phyloP scores from a whole-genome alignment of 139 green algal species.

The Coelastrella sp. region DNA sequence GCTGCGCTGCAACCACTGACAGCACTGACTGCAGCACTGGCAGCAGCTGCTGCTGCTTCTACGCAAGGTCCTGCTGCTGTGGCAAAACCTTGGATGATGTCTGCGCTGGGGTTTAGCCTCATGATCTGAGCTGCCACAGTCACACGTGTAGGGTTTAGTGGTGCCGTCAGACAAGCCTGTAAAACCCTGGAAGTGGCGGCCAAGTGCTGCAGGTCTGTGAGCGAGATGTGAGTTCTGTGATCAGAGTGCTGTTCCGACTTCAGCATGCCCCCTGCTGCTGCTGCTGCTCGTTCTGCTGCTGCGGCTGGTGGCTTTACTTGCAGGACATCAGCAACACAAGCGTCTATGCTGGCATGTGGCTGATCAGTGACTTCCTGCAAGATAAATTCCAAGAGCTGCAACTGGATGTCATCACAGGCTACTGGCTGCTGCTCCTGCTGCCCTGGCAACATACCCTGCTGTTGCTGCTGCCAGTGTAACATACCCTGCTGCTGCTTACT shows the following conservation, averaged over 20 bases:
- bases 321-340: slow-evolving; percentile 8
- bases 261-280: not conserved
- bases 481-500: not conserved
- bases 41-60: slow-evolving; percentile 29
- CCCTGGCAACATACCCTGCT: not conserved
- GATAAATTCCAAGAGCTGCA: not conserved
- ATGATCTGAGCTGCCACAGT: slow-evolving; percentile 26
- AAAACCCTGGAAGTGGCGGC: not conserved
- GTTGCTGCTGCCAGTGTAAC: not conserved
- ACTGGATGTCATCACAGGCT: not conserved
- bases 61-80: not conserved
- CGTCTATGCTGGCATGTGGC: not conserved
- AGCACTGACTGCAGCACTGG: not conserved
- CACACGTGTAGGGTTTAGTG: slow-evolving; percentile 4
- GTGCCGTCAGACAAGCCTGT: not conserved
- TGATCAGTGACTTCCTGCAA: slow-evolving; percentile 4
- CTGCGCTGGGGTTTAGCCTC: not conserved
- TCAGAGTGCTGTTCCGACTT: no score
- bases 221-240: no score
- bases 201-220: not conserved
- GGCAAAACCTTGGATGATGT: slow-evolving; percentile 19
- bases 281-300: slow-evolving; percentile 36
- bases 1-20: not conserved
- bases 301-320: not conserved
- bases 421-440: not conserved